A percentile compares a stretch with the other conserved stretches of the same genome.
Conservation (phyloP, 805 yeast species). For the Candida pini region DNA sequence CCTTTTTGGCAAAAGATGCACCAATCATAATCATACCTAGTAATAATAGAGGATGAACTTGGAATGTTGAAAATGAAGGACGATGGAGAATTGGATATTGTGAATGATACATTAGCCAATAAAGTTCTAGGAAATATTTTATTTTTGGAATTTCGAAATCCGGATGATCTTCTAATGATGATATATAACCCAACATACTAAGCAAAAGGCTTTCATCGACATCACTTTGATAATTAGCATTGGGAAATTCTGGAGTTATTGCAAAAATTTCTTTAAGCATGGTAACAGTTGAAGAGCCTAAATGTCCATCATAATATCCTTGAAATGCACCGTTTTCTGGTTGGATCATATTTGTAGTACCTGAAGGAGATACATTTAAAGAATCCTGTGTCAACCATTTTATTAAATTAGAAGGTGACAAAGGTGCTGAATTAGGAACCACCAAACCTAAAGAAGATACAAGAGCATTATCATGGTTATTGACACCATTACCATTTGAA, state of each 20-base stretch:
- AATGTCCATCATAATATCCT: constrained; percentile 13
- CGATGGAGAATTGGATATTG: constrained; percentile 45
- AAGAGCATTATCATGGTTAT: no score
- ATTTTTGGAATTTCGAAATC: constrained; percentile 17
- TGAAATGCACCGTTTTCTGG: constrained; percentile 14
- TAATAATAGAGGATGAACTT: constrained; percentile 46
- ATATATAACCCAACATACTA: constrained; percentile 17
- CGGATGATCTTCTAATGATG: constrained; percentile 11
- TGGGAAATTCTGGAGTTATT: constrained; percentile 19
- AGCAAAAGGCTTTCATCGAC: constrained; percentile 9
- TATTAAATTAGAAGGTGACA: constrained; percentile 15
- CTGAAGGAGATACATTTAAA: constrained; percentile 9
- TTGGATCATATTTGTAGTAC: constrained; percentile 3
- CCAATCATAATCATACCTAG: constrained; percentile 55
- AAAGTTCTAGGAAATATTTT: constrained; percentile 26
- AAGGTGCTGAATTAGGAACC: constrained; percentile 2
- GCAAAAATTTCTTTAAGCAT: constrained; percentile 20
- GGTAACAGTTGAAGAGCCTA: constrained; percentile 14
- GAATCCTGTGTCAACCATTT: constrained; percentile 15
- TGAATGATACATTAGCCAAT: constrained; percentile 53
- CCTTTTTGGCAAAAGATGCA: constrained; percentile 26
- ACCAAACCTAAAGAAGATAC: neutral
- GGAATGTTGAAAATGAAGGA: constrained; percentile 44
- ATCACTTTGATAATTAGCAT: constrained; percentile 16
- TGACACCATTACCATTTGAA: no score